These are phyloP conservation scores for Sanghuangporus weigelae DNA, from an alignment of 1,284 basidiomycete genomes.

Conservation along the genomic window DNA sequence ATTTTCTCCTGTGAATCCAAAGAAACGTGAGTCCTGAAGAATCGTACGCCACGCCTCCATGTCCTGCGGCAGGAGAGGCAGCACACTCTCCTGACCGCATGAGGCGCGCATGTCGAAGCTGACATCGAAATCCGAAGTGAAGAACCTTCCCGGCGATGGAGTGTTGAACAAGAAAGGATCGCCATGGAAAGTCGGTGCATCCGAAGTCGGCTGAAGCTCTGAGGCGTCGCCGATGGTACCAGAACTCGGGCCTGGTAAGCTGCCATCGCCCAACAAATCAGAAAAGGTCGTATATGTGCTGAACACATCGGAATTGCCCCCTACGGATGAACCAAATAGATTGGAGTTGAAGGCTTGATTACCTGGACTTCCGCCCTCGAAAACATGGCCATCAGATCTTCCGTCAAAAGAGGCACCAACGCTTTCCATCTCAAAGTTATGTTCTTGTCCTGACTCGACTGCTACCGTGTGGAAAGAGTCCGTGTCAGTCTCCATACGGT, in stretches of 20 bases:
- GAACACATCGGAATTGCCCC: background rate
- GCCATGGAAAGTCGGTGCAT: background rate
- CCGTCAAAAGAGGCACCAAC: too few species aligned
- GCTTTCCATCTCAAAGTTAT: too few species aligned
- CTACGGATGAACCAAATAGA: background rate
- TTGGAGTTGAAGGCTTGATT: background rate
- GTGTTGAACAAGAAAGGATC: background rate
- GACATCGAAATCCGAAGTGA: conserved; percentile 8
- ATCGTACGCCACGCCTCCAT: conserved; percentile 12
- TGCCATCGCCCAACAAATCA: background rate
- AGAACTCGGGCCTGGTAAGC: too few species aligned
- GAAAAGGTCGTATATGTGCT: background rate
- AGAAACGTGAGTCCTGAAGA: conserved; percentile 10
- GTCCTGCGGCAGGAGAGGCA: conserved; percentile 6
- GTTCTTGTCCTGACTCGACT: too few species aligned
- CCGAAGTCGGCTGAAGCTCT: background rate
- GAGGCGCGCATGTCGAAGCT: conserved; percentile 14
- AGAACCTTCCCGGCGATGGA: background rate
- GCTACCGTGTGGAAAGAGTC: too few species aligned
- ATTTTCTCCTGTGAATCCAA: background rate
- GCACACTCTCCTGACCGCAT: background rate
- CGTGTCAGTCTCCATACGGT: too few species aligned
- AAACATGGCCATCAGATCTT: too few species aligned
- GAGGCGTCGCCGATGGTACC: too few species aligned
- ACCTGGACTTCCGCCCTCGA: background rate